Conservation (phyloP, 169 alveolate genomes). For the Plasmodium coatneyi region DNA sequence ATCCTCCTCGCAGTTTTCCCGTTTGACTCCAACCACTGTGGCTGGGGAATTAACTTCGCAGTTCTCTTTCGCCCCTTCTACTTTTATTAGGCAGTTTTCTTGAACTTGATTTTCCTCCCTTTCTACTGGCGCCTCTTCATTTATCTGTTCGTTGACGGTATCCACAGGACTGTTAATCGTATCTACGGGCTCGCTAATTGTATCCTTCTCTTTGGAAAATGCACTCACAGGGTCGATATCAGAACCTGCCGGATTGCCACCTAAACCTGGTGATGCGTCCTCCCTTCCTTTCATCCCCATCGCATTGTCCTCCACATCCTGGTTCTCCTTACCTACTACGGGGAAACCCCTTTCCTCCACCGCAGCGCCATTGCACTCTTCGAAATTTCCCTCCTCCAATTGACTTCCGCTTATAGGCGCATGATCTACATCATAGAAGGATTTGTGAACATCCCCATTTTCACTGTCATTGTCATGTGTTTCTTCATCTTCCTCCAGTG, state of each 20-base stretch:
- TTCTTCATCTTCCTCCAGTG: conserved; percentile 4
- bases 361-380: background rate
- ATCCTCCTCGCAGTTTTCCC: background rate
- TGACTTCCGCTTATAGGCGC: background rate
- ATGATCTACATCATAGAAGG: background rate
- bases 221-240: background rate
- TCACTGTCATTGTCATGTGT: background rate
- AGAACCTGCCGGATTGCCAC: background rate
- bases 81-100: background rate
- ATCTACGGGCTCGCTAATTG: background rate
- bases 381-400: background rate
- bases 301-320: background rate
- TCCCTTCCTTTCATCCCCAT: background rate
- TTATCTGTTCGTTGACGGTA: background rate
- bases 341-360: background rate
- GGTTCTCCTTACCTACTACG: background rate
- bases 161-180: background rate
- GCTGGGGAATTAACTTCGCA: background rate
- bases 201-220: background rate
- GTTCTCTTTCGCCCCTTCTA: background rate
- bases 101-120: background rate
- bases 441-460: background rate
- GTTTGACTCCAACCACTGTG: background rate
- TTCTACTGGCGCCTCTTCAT: background rate
- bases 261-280: background rate